Conservation (phyloP, 331 rosid genomes). For the Spiraea crenata region DNA sequence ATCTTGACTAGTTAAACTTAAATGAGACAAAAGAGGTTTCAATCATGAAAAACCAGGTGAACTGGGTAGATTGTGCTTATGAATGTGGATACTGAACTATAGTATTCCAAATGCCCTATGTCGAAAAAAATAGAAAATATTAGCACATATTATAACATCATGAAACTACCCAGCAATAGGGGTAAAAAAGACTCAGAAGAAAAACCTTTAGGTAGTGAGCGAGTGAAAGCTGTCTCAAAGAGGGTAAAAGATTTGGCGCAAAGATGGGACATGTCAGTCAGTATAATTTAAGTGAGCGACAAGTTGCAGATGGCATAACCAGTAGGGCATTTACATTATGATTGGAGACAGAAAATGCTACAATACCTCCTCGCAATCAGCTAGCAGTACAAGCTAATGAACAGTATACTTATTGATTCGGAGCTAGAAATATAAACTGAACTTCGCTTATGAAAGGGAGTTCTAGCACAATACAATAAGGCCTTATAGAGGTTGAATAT, state of each 20-base stretch:
- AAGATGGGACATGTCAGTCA: background rate
- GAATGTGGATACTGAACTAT: no score
- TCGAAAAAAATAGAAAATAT: no score
- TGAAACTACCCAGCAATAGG: no score
- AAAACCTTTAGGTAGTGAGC: no score
- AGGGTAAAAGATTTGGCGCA: no score
- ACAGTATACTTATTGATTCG: slow-evolving; percentile 6
- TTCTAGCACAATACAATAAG: background rate
- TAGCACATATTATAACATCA: no score
- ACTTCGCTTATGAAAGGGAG: background rate
- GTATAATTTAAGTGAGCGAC: background rate
- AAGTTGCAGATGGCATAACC: background rate
- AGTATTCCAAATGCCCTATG: no score
- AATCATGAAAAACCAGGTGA: no score
- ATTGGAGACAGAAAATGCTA: background rate
- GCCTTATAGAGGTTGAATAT: background rate
- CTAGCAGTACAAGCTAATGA: background rate
- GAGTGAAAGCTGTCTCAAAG: no score
- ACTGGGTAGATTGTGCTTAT: no score
- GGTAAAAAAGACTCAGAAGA: no score
- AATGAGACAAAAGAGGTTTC: no score
- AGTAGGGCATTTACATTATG: background rate
- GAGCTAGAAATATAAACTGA: background rate
- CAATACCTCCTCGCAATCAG: background rate
- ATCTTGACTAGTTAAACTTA: background rate